Base-by-base conservation (phyloP, 352 stramenopile genomes). In the Globisporangium irregulare region DNA sequence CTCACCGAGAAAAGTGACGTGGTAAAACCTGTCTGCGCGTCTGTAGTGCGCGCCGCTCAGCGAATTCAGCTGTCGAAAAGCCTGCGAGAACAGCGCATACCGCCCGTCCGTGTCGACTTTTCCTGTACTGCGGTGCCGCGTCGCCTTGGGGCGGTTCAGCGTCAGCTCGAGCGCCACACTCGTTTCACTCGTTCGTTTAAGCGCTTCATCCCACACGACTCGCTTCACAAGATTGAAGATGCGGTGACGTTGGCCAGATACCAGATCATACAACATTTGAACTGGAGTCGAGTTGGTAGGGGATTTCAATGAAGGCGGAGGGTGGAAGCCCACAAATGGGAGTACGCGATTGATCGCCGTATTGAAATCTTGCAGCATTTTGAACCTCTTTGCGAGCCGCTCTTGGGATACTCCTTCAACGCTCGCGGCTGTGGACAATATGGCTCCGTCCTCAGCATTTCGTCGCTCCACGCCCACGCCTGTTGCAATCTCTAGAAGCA, bases 1-100 rank as follows among this genome's bases (percentile, higher is more conserved):
- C 72, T 97, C 90, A 24, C 90, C 89, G 25, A 96, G 77, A 70
- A 97, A 97, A 3, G 79, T 79, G 15, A 93, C 89, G 56, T 91
- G 82, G 66, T 97, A 97, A 18, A 97, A 75, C 20, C 90, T 89
- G 9, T 82, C 74, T 1, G 67, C 48, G 10, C 86, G 86, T 2
- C 89, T 79, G 50, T 96, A 92, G 34, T 93, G 82, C 12, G 76
- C 73, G 15, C 81, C 75, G 36, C 89, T 78, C 7, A 91, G 75
- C 24, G 76, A 60, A 59, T 91, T 89, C 0, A 96, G 74, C 61
- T 96, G 87, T 1, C 84, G 76, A 64, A 95, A 96, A 1, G 90
- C 91, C 67, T 97, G 90, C 9, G 84, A 89, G 64, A 97, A 97
- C 1, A 96, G 69, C 6, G 83, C 80, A 15, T 87, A 88, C 1